Evolutionary conservation across 768 basidiomycete species (phyloP).

Genomic region (Suillus lakei): DNA sequence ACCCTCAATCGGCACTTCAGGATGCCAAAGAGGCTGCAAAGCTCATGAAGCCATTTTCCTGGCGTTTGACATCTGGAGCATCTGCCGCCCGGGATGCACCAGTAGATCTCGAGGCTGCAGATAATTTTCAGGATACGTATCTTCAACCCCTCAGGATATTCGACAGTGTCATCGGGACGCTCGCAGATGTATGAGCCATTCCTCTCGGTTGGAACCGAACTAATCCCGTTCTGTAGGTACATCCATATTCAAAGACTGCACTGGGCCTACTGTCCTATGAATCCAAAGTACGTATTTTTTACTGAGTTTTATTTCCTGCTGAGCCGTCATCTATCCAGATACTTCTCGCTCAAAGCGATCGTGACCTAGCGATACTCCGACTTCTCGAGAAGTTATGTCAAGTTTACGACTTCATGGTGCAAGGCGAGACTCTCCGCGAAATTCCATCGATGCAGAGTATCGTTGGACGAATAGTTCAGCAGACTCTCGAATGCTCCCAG

Average conservation of each 20-base stretch:
- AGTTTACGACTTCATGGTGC: background rate
- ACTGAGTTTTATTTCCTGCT: background rate
- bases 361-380: background rate
- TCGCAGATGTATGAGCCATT: background rate
- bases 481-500: conserved; percentile 29
- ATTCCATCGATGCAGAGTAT: background rate
- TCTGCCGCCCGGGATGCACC: too few relatives aligned
- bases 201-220: background rate
- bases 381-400: background rate
- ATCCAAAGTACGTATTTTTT: background rate
- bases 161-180: background rate
- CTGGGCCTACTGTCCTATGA: background rate
- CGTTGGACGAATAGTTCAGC: conserved; percentile 6
- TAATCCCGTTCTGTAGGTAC: background rate
- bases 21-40: too few relatives aligned
- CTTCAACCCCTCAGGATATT: conserved; percentile 7
- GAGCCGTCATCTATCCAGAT: background rate
- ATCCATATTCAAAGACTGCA: conserved; percentile 8
- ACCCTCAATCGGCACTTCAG: too few relatives aligned
- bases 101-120: background rate
- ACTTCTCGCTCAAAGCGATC: conserved; percentile 7
- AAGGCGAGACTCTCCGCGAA: too few relatives aligned
- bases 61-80: too few relatives aligned
- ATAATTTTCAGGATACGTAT: background rate
- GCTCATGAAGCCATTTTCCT: too few relatives aligned